Evolutionary conservation across 2,329 filamentous ascomycete species (phyloP), one percentile per base, ranked within the genome.

Genomic region (Westerdykella sp.): DNA sequence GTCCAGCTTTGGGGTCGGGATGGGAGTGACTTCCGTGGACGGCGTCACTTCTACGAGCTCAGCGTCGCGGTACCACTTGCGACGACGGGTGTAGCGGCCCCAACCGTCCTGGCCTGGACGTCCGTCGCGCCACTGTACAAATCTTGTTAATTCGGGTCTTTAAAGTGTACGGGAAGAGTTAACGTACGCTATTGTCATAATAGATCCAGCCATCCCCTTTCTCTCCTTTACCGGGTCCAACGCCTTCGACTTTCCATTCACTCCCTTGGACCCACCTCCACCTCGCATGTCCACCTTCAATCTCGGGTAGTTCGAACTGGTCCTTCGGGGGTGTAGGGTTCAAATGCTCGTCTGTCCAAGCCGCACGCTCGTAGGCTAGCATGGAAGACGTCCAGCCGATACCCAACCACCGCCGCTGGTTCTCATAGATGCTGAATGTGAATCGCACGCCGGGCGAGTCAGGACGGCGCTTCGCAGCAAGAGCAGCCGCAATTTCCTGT

Each of bases 21-120:
- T 58, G 12, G 70, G 59, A 39, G 72, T 68, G 23, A 71, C 62
- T 47, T 74, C 72, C 40, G 71, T 58, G 46, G 69, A 64, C 15
- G 71, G 59, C 34, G 68, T 63, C 50, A 84, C 71, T 61, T 98
- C 93, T 28, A 96, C 87, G 3, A 98, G 78, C 69, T 98, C 93
- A 9, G 93, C 93, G 62, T 97, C 93, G 32, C 93, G 85, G 61
- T 88, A 93, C 93, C 93, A 98, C 69, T 97, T 96, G 49, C 93
- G 75, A 16, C 93, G 81, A 12, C 93, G 80, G 0, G 93, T 98
- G 76, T 95, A 98, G 44, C 88, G 82, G 34, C 87, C 87, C 93
- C 93, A 98, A 41, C 90, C 87, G 57, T 98, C 93, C 62, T 80
- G 77, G 3, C 87, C 87, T 46, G 88, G 79, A 13, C 86, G 84